Conservation (phyloP, 116 monocot genomes). For the Cymodocea nodosa region DNA sequence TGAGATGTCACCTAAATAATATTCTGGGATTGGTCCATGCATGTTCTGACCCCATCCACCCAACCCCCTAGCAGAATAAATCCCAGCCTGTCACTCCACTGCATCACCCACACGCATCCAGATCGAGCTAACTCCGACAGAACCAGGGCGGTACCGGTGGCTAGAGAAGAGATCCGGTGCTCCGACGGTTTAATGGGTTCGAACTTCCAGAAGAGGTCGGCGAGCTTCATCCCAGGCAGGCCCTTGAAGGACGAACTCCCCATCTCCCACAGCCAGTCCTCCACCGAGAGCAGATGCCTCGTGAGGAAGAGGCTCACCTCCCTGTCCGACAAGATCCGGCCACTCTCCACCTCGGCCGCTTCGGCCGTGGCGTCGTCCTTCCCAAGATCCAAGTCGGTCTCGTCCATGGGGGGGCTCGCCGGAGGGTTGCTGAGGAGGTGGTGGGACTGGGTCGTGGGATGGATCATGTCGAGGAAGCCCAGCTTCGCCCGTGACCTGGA, state of each 20-base stretch:
- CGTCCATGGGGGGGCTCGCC: conserved; percentile 19
- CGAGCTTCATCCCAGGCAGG: conserved; percentile 39
- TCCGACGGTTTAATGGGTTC: conserved; percentile 14
- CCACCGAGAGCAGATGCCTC: conserved; percentile 8
- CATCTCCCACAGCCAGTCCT: conserved; percentile 20
- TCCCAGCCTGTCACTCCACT: too few species aligned
- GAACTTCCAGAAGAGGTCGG: conserved; percentile 22
- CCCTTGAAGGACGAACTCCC: conserved; percentile 68
- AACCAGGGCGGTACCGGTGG: too few species aligned
- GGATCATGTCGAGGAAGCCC: conserved; percentile 67
- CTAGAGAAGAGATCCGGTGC: too few species aligned
- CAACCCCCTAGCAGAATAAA: too few species aligned
- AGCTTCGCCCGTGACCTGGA: conserved; percentile 58
- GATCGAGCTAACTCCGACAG: too few species aligned
- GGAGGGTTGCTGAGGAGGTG: conserved; percentile 45
- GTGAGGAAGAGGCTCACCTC: conserved; percentile 10
- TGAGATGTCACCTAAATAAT: too few species aligned
- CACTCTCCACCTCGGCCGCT: conserved; percentile 27
- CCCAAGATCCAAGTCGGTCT: conserved; percentile 43
- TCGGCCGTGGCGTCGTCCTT: conserved; percentile 7
- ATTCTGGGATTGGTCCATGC: too few species aligned
- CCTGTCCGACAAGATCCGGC: conserved; percentile 50
- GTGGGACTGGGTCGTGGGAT: conserved; percentile 42
- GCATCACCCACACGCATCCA: too few species aligned
- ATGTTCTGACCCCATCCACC: too few species aligned